Base-by-base conservation (phyloP, 495 filamentous ascomycete genomes). In the Aspergillus olivimuriae region DNA sequence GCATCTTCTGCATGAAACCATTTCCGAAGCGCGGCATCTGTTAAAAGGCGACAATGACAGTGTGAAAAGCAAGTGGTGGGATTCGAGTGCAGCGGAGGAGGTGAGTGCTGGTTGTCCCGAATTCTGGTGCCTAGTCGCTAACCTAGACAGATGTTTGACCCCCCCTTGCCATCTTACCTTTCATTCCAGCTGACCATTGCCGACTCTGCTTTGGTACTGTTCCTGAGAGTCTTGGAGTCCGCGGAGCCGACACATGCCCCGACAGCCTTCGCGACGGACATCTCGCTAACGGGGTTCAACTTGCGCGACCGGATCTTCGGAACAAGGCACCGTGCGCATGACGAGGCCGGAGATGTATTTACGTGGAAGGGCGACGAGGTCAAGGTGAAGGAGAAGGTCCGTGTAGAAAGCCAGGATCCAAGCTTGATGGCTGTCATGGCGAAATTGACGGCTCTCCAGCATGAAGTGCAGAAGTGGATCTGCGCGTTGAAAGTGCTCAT, bases 351-450 rank as follows among this genome's bases (percentile, higher is more conserved):
- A 31, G 72, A 79, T 17, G 69, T 84, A 0, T 96, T 94, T 57
- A 61, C 51, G 3, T 84, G 75, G 61, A 62, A 66, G n/a, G 82
- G 79, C 0, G 70, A 78, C 37, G 84, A 90, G 34, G 90, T 96
- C 0, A 80, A 74, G 33, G 94, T 98, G 15, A 81, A 76, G 48
- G 92, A 97, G 54, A 95, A 95, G 61, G 77, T 98, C 8, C 75
- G 80, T 21, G 87, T 97, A 4, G 92, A 95, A 67, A 90, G 81
- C 44, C 86, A 89, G 43, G 92, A 98, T 57, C 94, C 92, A 22
- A 87, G 81, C 57, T 51, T 98, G 48, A 77, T 98, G 66, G 79
- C 83, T n/a, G 72, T 90, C 12, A 83, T 86, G 68, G 84, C 88
- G 3, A 98, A 98, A 66, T 61, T 98, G 63, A 82, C 75, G 20